A percentile compares a stretch with the other conserved stretches of the same genome.
Evolutionary conservation across 2,329 filamentous ascomycete genomes (phyloP).

Genomic region (Curvularia spicifera): DNA sequence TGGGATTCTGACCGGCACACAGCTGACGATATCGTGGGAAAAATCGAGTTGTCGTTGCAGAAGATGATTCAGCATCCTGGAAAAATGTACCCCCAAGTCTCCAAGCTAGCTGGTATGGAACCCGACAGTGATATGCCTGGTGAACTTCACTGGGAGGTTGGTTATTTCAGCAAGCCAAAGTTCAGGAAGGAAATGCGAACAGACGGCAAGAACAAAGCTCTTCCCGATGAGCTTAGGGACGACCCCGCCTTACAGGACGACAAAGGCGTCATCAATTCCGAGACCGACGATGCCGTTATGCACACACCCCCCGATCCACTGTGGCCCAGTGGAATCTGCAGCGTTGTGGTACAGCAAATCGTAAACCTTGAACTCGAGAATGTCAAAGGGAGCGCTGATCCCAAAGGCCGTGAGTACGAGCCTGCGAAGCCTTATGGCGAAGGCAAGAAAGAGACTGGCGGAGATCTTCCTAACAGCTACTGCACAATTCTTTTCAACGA

Average conservation of each 20-base stretch:
- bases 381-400: constrained; percentile 79
- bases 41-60: constrained; percentile 90
- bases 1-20: constrained; percentile 96
- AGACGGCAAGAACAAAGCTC: constrained; percentile 79
- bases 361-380: constrained; percentile 93
- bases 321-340: constrained; percentile 90
- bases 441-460: constrained; percentile 81
- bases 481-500: constrained; percentile 93
- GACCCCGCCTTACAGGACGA: constrained; percentile 83
- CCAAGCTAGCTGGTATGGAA: constrained; percentile 81
- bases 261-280: constrained; percentile 76
- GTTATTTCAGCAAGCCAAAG: constrained; percentile 89
- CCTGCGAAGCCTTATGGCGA: constrained; percentile 86
- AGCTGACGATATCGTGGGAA: constrained; percentile 93
- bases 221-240: constrained; percentile 76
- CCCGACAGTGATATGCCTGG: constrained; percentile 89
- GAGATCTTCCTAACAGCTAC: constrained; percentile 84
- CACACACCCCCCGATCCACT: constrained; percentile 94
- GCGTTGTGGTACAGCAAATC: constrained; percentile 89
- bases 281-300: constrained; percentile 81
- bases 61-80: constrained; percentile 94
- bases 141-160: constrained; percentile 93
- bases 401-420: constrained; percentile 86
- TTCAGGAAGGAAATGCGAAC: constrained; percentile 85
- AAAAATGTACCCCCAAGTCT: constrained; percentile 89